Evolutionary conservation across 306 rosid species (phyloP).

Genomic region (Mimosa bimucronata): DNA sequence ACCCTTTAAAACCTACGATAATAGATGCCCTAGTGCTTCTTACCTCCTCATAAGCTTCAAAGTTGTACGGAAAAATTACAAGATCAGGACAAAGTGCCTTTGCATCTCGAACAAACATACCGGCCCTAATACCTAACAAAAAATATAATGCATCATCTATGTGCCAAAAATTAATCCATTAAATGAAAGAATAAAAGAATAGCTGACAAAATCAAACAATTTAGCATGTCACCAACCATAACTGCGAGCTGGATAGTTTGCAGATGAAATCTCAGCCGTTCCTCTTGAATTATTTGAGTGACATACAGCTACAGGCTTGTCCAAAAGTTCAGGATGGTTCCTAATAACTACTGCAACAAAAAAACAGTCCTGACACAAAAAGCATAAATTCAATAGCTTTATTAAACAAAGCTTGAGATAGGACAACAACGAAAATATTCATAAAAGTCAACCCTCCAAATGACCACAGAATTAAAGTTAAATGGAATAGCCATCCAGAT

Average conservation of each 20-base stretch:
- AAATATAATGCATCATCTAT: slow-evolving; percentile 26
- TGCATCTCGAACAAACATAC: slow-evolving; percentile 92
- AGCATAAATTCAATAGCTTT: slow-evolving; percentile 36
- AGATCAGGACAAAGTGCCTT: slow-evolving; percentile 82
- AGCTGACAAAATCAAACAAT: slow-evolving; percentile 25
- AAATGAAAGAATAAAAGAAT: slow-evolving; percentile 19
- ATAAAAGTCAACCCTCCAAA: slow-evolving; percentile 18
- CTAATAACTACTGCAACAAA: slow-evolving; percentile 89
- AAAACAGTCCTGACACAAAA: slow-evolving; percentile 85
- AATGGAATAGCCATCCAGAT: not conserved
- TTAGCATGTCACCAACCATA: slow-evolving; percentile 64
- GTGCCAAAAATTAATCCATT: slow-evolving; percentile 21
- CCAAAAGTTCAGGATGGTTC: slow-evolving; percentile 63
- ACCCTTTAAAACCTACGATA: slow-evolving; percentile 18
- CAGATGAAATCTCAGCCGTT: slow-evolving; percentile 96
- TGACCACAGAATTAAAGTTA: slow-evolving; percentile 22
- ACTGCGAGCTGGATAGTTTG: slow-evolving; percentile 93
- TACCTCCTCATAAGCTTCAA: slow-evolving; percentile 95
- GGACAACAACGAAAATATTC: slow-evolving; percentile 21
- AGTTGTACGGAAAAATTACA: slow-evolving; percentile 80
- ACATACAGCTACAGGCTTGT: slow-evolving; percentile 89
- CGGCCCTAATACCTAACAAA: slow-evolving; percentile 81
- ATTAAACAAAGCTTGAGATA: slow-evolving; percentile 2
- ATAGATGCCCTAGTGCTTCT: slow-evolving; percentile 27
- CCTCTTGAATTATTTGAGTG: slow-evolving; percentile 91